Conservation (phyloP, 371 early-diverging fungal genomes). For the Mucor mucedo region DNA sequence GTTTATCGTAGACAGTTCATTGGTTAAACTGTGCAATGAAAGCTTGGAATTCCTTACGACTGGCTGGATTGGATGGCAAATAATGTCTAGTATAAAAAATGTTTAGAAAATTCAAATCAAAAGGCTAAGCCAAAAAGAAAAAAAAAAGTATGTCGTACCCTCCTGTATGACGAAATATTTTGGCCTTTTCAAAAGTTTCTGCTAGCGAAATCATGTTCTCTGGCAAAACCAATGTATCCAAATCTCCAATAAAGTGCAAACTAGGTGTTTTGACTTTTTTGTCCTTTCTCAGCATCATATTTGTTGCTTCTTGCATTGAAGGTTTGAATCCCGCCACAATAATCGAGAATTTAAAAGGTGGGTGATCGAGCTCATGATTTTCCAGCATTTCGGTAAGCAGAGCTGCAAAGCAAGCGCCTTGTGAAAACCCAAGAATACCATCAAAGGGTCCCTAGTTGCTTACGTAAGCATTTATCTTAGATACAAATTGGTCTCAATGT, state of each 20-base stretch:
- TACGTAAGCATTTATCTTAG: not conserved
- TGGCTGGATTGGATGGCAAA: conserved; percentile 22
- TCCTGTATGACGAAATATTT: conserved; percentile 42
- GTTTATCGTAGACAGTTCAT: not conserved
- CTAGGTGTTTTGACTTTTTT: conserved; percentile 50
- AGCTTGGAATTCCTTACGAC: conserved; percentile 19
- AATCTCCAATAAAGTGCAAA: conserved; percentile 65
- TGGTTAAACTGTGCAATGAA: conserved; percentile 9
- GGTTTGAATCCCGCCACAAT: conserved; percentile 63
- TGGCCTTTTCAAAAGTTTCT: conserved; percentile 35
- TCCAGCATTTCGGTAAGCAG: conserved; percentile 51
- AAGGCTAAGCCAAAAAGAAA: not conserved
- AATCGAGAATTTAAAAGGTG: conserved; percentile 58
- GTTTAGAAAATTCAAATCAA: not conserved
- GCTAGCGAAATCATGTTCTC: conserved; percentile 36
- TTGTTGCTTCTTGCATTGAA: conserved; percentile 29
- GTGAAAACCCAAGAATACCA: conserved; percentile 73
- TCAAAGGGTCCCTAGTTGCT: conserved; percentile 61
- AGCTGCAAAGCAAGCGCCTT: conserved; percentile 64
- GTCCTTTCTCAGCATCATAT: conserved; percentile 12
- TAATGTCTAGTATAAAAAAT: conserved; percentile 21
- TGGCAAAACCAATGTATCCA: conserved; percentile 52
- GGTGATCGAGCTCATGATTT: conserved; percentile 29
- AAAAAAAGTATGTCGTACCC: conserved; percentile 34
- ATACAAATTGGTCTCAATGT: not conserved